Base-by-base conservation (phyloP, 768 basidiomycete species). In the Hysterangium stoloniferum region DNA sequence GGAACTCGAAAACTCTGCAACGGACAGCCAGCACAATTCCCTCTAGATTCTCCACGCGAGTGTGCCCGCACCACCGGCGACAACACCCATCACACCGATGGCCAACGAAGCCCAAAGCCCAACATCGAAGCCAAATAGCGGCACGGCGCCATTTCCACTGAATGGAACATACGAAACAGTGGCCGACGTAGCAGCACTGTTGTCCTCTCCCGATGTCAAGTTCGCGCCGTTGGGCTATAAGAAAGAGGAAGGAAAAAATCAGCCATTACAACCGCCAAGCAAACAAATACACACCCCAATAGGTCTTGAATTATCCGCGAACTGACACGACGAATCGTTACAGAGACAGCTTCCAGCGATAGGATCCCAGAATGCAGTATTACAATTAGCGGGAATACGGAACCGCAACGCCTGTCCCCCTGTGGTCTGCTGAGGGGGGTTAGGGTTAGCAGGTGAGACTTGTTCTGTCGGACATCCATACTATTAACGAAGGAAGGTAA, bases 361-460 rank as follows among this genome's bases (percentile, higher is more conserved):
- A 1, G 87, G 87, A 62, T 89, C 86, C 84, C 84, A 88, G 73
- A 84, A 89, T 3, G 82, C 73, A 8, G 84, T 87, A 4, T 82
- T 81, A 64, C 85, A 87, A 66, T 84, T 84, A 19, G 71, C 52
- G 20, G 84, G 77, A 2, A 86, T 82, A 61, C 84, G 70, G 65
- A 66, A 68, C 48, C 84, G 76, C 52, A 70, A 56, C 44, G 68
- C 65, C 58, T 72, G 60, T 27, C 77, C 76, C 48, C 61, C 63
- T 11, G 69, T 60, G 11, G 71, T 64, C 47, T 73, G 64, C 58
- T 89, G 86, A 17, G 74, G 59, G 0, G 87, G 88, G 54, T 84
- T 79, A 1, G 86, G 86, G 59, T 85, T 73, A 7, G 64, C 62
- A 0, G 78, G 73, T 2, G 77, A 74, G 1, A 83, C 82, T 20